Percentiles rank a stretch among this genome's conserved stretches.
These are phyloP conservation scores for Starmerella cellae DNA, from an alignment of 805 yeast genomes.

Conservation along the genomic window DNA sequence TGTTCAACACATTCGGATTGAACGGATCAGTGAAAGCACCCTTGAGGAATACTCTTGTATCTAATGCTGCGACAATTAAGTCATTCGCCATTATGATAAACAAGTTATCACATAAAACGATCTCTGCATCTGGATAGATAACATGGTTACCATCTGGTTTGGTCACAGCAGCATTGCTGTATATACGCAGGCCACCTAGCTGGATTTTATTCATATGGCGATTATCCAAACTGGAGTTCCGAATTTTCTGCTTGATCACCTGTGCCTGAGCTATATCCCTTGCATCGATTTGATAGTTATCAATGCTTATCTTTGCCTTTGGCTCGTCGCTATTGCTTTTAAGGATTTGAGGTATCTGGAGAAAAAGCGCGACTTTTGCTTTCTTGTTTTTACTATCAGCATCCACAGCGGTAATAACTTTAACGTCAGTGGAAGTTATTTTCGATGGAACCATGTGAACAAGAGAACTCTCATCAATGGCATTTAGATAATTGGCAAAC, in stretches of 20 bases:
- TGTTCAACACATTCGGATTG: background rate
- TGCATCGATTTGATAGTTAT: background rate
- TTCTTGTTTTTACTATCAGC: background rate
- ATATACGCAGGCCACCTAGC: constrained; percentile 7
- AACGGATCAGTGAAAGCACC: background rate
- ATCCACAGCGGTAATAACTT: background rate
- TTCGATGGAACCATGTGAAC: no score
- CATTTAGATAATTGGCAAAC: no score
- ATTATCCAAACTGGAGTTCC: background rate
- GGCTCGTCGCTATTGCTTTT: no score
- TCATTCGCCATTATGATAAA: constrained; percentile 1
- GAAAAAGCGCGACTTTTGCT: background rate
- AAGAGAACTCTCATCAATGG: no score
- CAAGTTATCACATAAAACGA: constrained; percentile 3
- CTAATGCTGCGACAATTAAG: constrained; percentile 2
- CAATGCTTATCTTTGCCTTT: no score
- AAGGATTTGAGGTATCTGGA: background rate
- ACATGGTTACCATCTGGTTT: constrained; percentile 1
- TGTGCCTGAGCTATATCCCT: background rate
- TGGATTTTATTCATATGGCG: background rate
- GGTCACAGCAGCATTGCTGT: background rate
- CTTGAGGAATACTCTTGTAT: background rate
- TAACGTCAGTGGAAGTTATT: no score
- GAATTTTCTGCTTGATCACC: background rate
- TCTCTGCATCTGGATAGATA: constrained; percentile 1